Base-by-base conservation (phyloP, 768 basidiomycete genomes). In the Lactarius evosmus region DNA sequence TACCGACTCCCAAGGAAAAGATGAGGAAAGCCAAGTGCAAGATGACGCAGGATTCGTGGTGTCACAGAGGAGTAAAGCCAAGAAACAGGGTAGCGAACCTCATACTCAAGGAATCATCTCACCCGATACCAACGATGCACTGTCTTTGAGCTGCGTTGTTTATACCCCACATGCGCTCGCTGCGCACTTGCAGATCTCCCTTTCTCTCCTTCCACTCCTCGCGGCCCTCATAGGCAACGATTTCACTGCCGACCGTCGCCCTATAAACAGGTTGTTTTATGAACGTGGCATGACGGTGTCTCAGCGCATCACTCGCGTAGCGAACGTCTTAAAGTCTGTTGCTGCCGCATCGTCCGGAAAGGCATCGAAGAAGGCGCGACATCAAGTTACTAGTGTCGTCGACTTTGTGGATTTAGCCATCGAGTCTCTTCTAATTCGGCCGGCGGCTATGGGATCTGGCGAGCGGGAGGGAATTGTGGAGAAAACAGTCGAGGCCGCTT, bases 221-320 rank as follows among this genome's bases (percentile, higher is more conserved):
- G 89, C 85, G 22, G 88, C 91, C 11, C 75, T 93, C 19, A 82
- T 91, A 4, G 92, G 92, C 55, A 93, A 93, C 69, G 92, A 93
- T 72, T 93, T 84, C 70, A 82, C 89, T 0, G 81, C 79, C 55
- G 79, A 70, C 11, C 65, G 63, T 30, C 70, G 70, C 29, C 40
- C 70, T 60, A 61, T 83, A 9, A 87, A 85, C 70, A 78, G 76
- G 0, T 69, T 88, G 27, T 91, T 93, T 72, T 93, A 92, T 70
- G 85, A 89, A 53, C 78, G 82, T 38, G 75, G 78, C 27, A 75
- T 87, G 27, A 81, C 83, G 0, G 72, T 80, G 36, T 74, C 78
- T 33, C 86, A 89, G 71, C 85, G 91, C 38, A 87, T 93, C 67
- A 78, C 78, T n/a, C 84, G 79, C 49, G 83, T 86, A 2, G 87